Conservation (phyloP, 495 filamentous ascomycete genomes). For the Symbiotaphrina buchneri region DNA sequence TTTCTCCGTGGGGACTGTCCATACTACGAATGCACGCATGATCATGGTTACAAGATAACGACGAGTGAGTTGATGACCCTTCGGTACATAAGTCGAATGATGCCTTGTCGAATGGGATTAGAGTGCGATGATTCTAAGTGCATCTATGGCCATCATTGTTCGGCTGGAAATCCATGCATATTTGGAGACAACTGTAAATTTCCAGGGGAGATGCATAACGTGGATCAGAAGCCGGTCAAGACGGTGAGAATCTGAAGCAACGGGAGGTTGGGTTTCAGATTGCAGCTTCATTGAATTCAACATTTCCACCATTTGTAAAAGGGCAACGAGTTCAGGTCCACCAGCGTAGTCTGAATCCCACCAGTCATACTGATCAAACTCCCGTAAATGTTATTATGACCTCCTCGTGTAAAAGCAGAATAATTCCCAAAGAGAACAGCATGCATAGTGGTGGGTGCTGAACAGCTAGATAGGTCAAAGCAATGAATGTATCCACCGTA, state of each 20-base stretch:
- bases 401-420: no score
- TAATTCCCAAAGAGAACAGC: neutral
- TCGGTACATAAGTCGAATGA: constrained; percentile 49
- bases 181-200: constrained; percentile 3
- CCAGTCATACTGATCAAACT: neutral
- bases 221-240: constrained; percentile 3
- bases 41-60: constrained; percentile 48
- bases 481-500: no score
- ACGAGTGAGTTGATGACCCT: constrained; percentile 44
- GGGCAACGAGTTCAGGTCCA: neutral
- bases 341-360: neutral
- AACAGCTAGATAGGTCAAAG: neutral
- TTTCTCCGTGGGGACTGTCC: constrained; percentile 56
- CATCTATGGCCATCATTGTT: constrained; percentile 53
- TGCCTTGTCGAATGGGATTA: constrained; percentile 52
- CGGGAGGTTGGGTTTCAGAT: neutral
- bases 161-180: neutral
- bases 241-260: constrained; percentile 1
- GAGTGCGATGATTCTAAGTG: constrained; percentile 56
- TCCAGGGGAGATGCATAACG: constrained; percentile 4
- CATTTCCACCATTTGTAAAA: neutral
- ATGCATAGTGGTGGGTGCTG: neutral
- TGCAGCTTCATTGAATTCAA: neutral
- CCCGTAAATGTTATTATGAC: neutral
- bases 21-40: constrained; percentile 49